Evolutionary conservation across 352 stramenopile genomes (phyloP), one percentile per base, ranked within the genome.

Genomic region (Phytophthora niederhauseri): DNA sequence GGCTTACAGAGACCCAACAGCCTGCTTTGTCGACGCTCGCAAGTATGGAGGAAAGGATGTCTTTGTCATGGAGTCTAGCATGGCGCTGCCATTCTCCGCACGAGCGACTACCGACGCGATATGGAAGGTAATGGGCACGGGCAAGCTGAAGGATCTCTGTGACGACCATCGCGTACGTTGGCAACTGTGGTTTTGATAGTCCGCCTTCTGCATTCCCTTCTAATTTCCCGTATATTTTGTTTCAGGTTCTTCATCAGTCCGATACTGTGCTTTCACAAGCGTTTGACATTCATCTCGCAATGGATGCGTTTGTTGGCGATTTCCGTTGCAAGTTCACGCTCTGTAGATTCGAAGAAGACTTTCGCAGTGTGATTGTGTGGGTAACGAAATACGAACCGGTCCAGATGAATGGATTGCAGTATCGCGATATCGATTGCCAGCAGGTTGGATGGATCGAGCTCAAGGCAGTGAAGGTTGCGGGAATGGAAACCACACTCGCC

Each of bases 311-410:
- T 11, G 28, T 60, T 36, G 59, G n/a, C 9, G 53, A 73, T 46
- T 61, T 72, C n/a, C 59, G 54, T 1, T 43, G 43, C 11, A 64
- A 64, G 5, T 72, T 61, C n/a, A 69, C 38, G 7, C 19, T 84
- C 28, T 72, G 70, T 3, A 71, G 66, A 28, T 88, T 77, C 26
- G 56, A 78, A 9, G 76, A 85, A 9, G 41, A 56, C 0, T 45
- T 66, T 12, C 70, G 78, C 22, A 31, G 70, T 51, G 66, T 88
- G 17, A 52, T 86, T 2, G 73, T 78, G 20, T 83, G 68, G 80
- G 73, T 62, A 17, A 73, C 71, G 24, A 34, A 74, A 7, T 45
- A 66, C 28, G 71, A 84, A 49, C 73, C 76, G 9, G 19, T 78
- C 19, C 41, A 79, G 49, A 53, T 88, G 2, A 69, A 68, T 28